These are phyloP conservation scores for Pulveroboletus sp. DNA, from an alignment of 768 basidiomycete species.

Conservation along the genomic window DNA sequence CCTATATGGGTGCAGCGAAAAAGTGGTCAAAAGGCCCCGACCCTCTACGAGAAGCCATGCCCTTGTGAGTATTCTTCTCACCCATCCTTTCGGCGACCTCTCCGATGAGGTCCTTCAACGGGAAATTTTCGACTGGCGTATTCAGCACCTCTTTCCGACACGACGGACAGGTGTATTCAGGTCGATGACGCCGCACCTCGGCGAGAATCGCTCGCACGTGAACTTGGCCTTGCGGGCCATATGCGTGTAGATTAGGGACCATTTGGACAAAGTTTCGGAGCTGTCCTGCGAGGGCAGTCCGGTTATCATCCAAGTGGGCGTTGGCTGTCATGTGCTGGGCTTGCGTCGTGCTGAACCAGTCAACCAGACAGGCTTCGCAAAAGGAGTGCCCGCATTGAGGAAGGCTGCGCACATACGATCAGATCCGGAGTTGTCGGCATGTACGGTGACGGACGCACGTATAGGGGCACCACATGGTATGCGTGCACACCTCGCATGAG, in stretches of 20 bases:
- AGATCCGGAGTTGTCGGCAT: background rate
- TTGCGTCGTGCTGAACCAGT: constrained; percentile 50
- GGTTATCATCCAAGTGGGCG: constrained; percentile 42
- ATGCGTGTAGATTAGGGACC: constrained; percentile 20
- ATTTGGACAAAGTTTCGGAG: constrained; percentile 18
- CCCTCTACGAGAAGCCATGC: background rate
- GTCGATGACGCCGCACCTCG: constrained; percentile 33
- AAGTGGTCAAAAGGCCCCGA: constrained; percentile 46
- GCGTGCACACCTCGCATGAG: constrained; percentile 63
- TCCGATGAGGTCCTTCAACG: constrained; percentile 55
- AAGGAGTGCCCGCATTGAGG: constrained; percentile 69
- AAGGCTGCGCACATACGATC: constrained; percentile 39
- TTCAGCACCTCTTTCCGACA: constrained; percentile 51
- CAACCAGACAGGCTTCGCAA: constrained; percentile 58
- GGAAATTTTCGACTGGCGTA: constrained; percentile 59
- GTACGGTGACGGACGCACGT: constrained; percentile 41
- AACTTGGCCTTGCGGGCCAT: constrained; percentile 12
- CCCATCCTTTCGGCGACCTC: constrained; percentile 48
- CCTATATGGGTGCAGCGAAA: constrained; percentile 30
- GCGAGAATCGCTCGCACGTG: constrained; percentile 19
- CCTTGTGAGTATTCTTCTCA: constrained; percentile 40
- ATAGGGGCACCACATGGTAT: constrained; percentile 65
- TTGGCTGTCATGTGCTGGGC: constrained; percentile 46
- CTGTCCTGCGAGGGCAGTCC: constrained; percentile 16
- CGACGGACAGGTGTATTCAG: constrained; percentile 65